Conservation (phyloP, 495 filamentous ascomycete species). For the Penicillium atrosanguineum region DNA sequence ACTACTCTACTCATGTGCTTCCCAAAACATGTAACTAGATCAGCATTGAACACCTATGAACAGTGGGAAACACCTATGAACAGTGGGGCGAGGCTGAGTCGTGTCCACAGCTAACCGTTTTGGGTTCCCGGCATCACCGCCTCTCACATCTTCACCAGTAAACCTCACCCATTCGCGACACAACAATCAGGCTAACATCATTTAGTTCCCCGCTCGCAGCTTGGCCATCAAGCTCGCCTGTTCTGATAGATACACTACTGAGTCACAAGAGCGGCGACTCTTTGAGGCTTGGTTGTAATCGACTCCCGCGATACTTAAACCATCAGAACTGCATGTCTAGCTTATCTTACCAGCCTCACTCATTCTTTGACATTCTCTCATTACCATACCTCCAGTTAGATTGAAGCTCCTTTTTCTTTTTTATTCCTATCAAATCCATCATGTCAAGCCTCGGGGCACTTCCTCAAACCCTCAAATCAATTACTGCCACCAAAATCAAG, state of each 20-base stretch:
- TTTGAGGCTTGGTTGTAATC: not conserved
- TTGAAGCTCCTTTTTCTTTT: not conserved
- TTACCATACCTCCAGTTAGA: not conserved
- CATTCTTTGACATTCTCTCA: not conserved
- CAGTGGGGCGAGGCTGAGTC: too few species aligned
- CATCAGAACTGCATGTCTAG: not conserved
- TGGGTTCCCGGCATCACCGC: too few species aligned
- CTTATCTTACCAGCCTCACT: not conserved
- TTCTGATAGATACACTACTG: not conserved
- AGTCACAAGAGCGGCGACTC: not conserved
- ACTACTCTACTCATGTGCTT: too few species aligned
- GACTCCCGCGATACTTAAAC: not conserved
- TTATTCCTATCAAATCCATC: not conserved
- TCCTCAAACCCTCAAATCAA: slow-evolving; percentile 61
- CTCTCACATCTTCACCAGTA: not conserved
- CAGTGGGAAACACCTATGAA: too few species aligned
- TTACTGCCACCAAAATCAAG: slow-evolving; percentile 62
- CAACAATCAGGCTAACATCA: not conserved
- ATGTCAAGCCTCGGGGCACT: slow-evolving; percentile 40
- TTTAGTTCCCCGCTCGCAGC: not conserved
- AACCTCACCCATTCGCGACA: not conserved
- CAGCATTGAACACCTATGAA: too few species aligned
- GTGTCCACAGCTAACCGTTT: too few species aligned
- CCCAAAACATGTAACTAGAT: too few species aligned
- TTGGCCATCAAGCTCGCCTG: not conserved